Base-by-base conservation (phyloP, 2,329 filamentous ascomycete genomes). In the Colletotrichum simmondsii region DNA sequence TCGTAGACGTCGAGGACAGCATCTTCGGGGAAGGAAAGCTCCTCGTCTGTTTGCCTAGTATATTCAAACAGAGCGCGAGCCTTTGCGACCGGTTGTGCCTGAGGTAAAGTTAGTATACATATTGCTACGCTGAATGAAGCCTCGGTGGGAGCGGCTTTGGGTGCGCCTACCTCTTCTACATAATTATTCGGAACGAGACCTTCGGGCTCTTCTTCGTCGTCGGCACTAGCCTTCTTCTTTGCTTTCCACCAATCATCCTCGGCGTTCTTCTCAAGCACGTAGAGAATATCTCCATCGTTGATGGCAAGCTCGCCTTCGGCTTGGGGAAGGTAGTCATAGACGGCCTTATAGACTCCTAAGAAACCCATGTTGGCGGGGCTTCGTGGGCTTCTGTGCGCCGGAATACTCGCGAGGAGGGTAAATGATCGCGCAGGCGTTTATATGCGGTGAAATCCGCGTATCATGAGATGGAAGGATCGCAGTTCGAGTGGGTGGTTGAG, bases 11-110 rank as follows among this genome's bases (percentile, higher is more conserved):
- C 87, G 61, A 99, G 88, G 57, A 91, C 84, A 53, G 93, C 92
- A 80, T 98, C 95, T 85, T 99, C 97, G 61, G 94, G 90, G 81
- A 99, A 98, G 28, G 96, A 98, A 11, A 99, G 88, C 84, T 99
- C 97, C 83, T 99, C 97, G 80, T 99, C 97, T 28, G 97, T 99
- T 85, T 99, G 97, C 78, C 96, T 91, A 63, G 94, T 94, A 82
- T 99, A 99, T 82, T 99, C 97, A 86, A 96, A 99, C n/a, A 98
- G 90, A n/a, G 97, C 94, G 82, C 93, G 95, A 62, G 96, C 97
- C 76, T 92, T 88, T 16, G 64, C 76, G 75, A 87, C 81, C 26
- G 92, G 90, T 80, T 86, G 83, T 71, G 91, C 89, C 88, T 92
- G 75, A 67, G 49, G 26, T 14, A 10, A 8, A 19, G 16, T 67